Base-by-base conservation (phyloP, 305 asterid genomes). In the Solanum hybrid region DNA sequence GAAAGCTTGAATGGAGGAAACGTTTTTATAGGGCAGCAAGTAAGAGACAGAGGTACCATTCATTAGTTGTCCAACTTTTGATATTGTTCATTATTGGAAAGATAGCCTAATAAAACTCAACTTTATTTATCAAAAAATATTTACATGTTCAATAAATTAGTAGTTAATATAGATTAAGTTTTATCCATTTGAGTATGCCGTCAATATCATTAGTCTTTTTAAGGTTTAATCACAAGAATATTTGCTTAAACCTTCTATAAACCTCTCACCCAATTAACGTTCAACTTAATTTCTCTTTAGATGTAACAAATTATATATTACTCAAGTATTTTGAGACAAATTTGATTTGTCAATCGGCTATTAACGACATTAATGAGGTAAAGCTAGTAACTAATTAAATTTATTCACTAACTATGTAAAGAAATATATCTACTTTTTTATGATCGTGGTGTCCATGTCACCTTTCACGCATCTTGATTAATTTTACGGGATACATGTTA, bases 41-140 rank as follows among this genome's bases (percentile, higher is more conserved):
- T 11, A 6, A 87, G 61, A n/a, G 89, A 87, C 79, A 68, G n/a
- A 87, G 81, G 89, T 87, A 33, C 17, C 80, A 68, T 87, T 38
- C 89, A 87, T 65, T 87, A 87, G 36, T 33, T 65, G 87, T 83
- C 87, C 0, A 45, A 17, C 38, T 83, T 45, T 82, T 27, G 27
- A 17, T 45, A 83, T 83, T 45, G 20, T 83, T 83, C 73, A 45
- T 83, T 83, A 83, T 83, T 45, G 38, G 10, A 83, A 29, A 27
- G 8, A 41, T 2, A 29, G 26, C 0, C 24, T 29, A 2, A 83
- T 29, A 27, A 41, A 39, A 45, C 20, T 41, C 13, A 45, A 45
- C 27, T 51, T 45, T 29, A 45, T 45, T 61, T 8, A 61, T 61
- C 70, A 27, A 72, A 24, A 17, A 4, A 15, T 15, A 15, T 83